These are phyloP conservation scores for Neurospora sp. DNA, from an alignment of 495 filamentous ascomycete genomes.

Conservation along the genomic window DNA sequence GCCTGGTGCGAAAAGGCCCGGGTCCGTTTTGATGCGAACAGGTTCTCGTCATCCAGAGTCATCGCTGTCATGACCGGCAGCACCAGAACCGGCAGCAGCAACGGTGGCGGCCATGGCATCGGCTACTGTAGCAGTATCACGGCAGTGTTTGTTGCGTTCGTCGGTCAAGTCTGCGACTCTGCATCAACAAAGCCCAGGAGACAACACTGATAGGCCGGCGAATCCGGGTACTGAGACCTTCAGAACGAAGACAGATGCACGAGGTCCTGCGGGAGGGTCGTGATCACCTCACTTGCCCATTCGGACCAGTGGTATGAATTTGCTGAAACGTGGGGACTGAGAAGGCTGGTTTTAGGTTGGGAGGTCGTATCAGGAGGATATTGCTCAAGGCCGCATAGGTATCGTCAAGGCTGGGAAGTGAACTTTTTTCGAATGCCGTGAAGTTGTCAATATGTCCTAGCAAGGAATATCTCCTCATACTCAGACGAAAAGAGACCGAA, in stretches of 20 bases:
- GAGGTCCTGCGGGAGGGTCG: background rate
- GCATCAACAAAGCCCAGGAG: background rate
- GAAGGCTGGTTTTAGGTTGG: background rate
- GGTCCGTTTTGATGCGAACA: slow-evolving; percentile 3
- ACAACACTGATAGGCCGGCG: background rate
- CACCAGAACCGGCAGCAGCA: background rate
- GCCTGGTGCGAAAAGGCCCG: background rate
- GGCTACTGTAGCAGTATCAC: background rate
- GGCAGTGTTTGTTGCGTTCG: background rate
- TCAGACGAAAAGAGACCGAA: background rate
- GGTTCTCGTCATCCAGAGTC: slow-evolving; percentile 4
- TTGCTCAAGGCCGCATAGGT: background rate
- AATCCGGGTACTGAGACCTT: background rate
- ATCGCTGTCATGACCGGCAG: background rate
- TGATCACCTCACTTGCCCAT: background rate
- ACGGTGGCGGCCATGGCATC: background rate
- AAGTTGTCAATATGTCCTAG: background rate
- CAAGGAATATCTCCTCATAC: background rate
- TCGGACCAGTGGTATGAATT: background rate
- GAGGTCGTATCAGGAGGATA: background rate
- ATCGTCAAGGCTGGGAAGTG: background rate
- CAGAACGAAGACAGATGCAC: background rate
- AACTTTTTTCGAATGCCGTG: background rate
- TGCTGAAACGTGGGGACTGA: background rate
- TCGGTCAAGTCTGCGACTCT: background rate